Conservation (phyloP, 371 early-diverging fungal species). For the Mucor circinelloides region DNA sequence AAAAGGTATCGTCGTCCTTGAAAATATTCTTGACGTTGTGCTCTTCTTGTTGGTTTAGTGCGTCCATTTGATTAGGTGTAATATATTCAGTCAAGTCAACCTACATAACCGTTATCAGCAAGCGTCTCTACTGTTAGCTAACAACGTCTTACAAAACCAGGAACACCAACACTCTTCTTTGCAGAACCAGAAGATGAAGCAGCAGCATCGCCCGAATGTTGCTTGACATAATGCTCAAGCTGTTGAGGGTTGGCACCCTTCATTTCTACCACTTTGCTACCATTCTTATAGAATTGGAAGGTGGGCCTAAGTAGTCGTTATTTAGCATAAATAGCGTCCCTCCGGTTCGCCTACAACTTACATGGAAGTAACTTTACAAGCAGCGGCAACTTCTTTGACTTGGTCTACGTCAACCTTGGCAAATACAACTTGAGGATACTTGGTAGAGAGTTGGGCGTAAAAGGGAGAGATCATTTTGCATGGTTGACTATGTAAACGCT, state of each 20-base stretch:
- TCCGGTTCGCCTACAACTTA: constrained; percentile 10
- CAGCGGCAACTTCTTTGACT: constrained; percentile 34
- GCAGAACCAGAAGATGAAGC: not conserved
- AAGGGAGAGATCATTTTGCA: constrained; percentile 64
- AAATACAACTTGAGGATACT: constrained; percentile 57
- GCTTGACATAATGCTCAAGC: constrained; percentile 56
- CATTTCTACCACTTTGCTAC: constrained; percentile 65
- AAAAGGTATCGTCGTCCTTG: constrained; percentile 61
- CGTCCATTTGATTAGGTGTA: constrained; percentile 79
- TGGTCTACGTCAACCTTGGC: constrained; percentile 68
- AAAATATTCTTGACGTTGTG: constrained; percentile 79
- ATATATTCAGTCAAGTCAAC: constrained; percentile 71
- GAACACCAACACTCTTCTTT: constrained; percentile 48
- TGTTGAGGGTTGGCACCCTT: constrained; percentile 68
- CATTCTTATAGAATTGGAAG: constrained; percentile 68
- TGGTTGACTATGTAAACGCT: constrained; percentile 47
- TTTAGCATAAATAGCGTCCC: not conserved
- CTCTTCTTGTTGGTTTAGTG: constrained; percentile 82
- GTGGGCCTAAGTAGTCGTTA: constrained; percentile 47
- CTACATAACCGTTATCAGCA: constrained; percentile 27
- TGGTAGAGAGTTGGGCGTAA: constrained; percentile 54
- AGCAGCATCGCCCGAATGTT: constrained; percentile 56
- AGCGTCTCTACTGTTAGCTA: not conserved
- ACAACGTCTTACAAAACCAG: constrained; percentile 59
- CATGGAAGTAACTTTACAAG: constrained; percentile 44